A percentile compares a stretch with the other conserved stretches of the same genome.
Conservation (phyloP, 176 grass and related monocot species). For the Microstegium vimineum region DNA sequence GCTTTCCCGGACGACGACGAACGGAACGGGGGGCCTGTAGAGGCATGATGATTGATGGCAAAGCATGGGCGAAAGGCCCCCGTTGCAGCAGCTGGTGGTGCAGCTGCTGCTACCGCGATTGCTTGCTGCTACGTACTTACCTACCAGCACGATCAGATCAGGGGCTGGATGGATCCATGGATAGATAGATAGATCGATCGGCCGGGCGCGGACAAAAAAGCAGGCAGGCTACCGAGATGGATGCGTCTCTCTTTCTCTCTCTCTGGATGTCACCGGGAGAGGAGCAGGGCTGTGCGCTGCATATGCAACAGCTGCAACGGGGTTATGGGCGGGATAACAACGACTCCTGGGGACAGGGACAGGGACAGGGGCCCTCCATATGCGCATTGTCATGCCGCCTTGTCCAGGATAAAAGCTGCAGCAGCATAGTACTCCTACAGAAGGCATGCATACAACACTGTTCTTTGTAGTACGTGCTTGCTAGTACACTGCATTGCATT, state of each 20-base stretch:
- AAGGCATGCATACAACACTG: background rate
- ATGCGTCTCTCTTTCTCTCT: too few relatives aligned
- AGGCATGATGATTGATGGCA: background rate
- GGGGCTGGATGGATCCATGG: background rate
- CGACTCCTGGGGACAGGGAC: background rate
- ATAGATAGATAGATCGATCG: too few relatives aligned
- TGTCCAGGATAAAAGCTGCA: background rate
- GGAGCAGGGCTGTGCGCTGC: background rate
- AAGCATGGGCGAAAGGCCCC: background rate
- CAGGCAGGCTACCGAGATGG: background rate
- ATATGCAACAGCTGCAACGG: constrained; percentile 16
- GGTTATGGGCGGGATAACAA: constrained; percentile 21
- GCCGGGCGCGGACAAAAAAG: background rate
- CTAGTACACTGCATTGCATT: background rate
- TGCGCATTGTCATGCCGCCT: constrained; percentile 42
- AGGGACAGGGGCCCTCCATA: constrained; percentile 33
- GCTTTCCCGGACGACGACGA: background rate
- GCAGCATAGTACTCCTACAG: too few relatives aligned
- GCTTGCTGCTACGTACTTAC: background rate
- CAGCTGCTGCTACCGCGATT: too few relatives aligned
- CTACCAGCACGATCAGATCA: constrained; percentile 5
- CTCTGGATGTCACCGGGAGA: constrained; percentile 17
- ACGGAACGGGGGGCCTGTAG: background rate
- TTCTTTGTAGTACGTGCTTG: background rate
- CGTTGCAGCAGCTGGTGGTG: background rate